Evolutionary conservation across 495 filamentous ascomycete species (phyloP), one percentile per base, ranked within the genome.

Genomic region (Astrothelium subdiscretum): DNA sequence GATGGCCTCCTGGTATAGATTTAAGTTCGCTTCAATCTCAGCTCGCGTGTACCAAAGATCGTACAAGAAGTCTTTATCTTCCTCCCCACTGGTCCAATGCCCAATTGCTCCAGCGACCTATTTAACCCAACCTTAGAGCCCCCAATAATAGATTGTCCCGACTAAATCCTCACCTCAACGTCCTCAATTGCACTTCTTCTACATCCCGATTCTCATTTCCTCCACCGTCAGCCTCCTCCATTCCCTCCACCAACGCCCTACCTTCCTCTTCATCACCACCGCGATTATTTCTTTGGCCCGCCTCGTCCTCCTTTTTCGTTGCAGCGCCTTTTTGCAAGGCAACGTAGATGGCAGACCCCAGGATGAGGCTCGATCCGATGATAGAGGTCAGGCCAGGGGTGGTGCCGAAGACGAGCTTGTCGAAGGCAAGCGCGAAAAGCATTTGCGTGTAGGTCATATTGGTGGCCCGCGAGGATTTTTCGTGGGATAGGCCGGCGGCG

Each of bases 361-460:
- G 71, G 63, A 97, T 96, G 64, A 96, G 68, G 31, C 77, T 85
- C 40, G 87, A 90, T 8, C 92, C 92, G 0, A 80, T 71, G 62
- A 91, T 79, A 60, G 87, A 90, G 65, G 85, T 73, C 32, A 77
- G 68, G 20, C 83, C 82, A 57, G 94, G 86, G 15, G 78, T 83
- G 27, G 80, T 83, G 0, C 87, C 87, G 78, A 87, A 97, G 13
- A 97, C 75, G 57, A 87, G 75, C 62, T 84, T 83, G 70, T 97
- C 92, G 69, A 90, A 91, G 15, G 81, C 81, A 18, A 95, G 76
- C 12, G 92, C 92, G 71, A 96, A 96, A 38, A 97, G 71, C 88
- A 97, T 92, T 71, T 95, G 88, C 51, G 85, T 90, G 70, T 96
- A 97, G 3, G 90, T 77, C 90, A 96, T 95, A 24, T 87, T 90